A percentile compares a stretch with the other conserved stretches of the same genome.
phyloP scores from a whole-genome alignment of 2,329 filamentous ascomycete genomes.

The Ascochyta pisi region DNA sequence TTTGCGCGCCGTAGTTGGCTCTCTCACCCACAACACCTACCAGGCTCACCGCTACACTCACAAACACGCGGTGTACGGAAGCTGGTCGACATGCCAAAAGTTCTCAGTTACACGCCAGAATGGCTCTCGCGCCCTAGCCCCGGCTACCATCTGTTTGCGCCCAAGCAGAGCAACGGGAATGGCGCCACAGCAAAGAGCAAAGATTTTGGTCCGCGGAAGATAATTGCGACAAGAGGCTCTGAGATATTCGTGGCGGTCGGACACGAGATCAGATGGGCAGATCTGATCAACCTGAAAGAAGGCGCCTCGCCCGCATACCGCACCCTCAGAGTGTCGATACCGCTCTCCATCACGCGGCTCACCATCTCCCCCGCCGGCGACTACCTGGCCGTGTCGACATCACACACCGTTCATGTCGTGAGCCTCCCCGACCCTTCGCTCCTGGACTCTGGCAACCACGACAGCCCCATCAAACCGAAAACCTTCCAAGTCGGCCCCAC shows the following conservation, averaged over 20 bases:
- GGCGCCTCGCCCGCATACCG: constrained; percentile 37
- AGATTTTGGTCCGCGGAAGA: constrained; percentile 57
- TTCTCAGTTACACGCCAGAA: constrained; percentile 82
- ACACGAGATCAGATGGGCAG: constrained; percentile 90
- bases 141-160: constrained; percentile 78
- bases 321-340: constrained; percentile 75
- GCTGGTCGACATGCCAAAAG: constrained; percentile 74
- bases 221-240: constrained; percentile 80
- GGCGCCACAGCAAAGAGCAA: constrained; percentile 33
- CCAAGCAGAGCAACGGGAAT: constrained; percentile 50
- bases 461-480: constrained; percentile 75
- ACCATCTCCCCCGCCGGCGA: constrained; percentile 81
- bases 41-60: not conserved
- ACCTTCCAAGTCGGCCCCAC: constrained; percentile 92
- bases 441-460: constrained; percentile 75
- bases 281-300: constrained; percentile 80
- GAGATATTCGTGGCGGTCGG: constrained; percentile 90
- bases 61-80: not conserved
- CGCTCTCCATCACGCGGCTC: constrained; percentile 84
- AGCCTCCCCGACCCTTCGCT: constrained; percentile 82
- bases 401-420: constrained; percentile 86
- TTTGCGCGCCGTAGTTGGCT: constrained; percentile 10
- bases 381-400: constrained; percentile 84
- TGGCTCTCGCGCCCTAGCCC: constrained; percentile 84
- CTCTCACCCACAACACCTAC: constrained; percentile 6